Percentiles rank a stretch among this genome's conserved stretches.
Evolutionary conservation across 2,329 filamentous ascomycete species (phyloP).

Genomic region (Phialemoniopsis sp.): DNA sequence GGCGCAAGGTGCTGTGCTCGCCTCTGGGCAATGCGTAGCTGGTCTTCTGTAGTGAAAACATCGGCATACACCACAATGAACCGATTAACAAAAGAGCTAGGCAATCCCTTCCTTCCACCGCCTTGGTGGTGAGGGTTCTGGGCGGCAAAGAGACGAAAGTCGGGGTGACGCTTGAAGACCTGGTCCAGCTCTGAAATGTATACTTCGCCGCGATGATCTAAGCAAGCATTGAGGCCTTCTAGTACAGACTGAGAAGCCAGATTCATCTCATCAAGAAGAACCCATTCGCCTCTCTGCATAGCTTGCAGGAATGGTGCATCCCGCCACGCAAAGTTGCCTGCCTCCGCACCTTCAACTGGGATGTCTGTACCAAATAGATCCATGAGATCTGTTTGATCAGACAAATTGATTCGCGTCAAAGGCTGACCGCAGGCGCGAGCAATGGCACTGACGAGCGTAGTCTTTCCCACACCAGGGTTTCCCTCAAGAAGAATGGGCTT

Average conservation of each 20-base stretch:
- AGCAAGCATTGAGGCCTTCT: constrained; percentile 91
- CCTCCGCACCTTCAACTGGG: constrained; percentile 85
- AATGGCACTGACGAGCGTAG: constrained; percentile 82
- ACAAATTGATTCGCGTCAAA: constrained; percentile 91
- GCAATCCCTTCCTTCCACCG: constrained; percentile 89
- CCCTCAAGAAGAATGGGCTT: constrained; percentile 95
- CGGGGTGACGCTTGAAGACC: constrained; percentile 81
- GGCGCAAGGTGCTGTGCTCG: constrained; percentile 64
- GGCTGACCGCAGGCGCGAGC: constrained; percentile 75
- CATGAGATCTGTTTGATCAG: constrained; percentile 96
- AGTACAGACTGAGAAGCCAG: constrained; percentile 93
- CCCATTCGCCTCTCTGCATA: constrained; percentile 97
- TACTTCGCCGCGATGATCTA: constrained; percentile 93
- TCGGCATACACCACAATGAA: constrained; percentile 98
- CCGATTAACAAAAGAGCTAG: constrained; percentile 93
- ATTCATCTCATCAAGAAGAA: constrained; percentile 98
- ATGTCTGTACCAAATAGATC: constrained; percentile 97
- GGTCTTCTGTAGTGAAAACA: constrained; percentile 75
- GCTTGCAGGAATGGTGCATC: constrained; percentile 93
- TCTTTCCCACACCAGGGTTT: constrained; percentile 97
- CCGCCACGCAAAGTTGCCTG: constrained; percentile 90
- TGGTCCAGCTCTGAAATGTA: constrained; percentile 95
- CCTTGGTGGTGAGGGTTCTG: constrained; percentile 98
- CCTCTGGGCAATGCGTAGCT: constrained; percentile 75
- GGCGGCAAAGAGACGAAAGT: constrained; percentile 93